Evolutionary conservation across 2,329 filamentous ascomycete genomes (phyloP).

Genomic region (Paraphaeosphaeria minitans): DNA sequence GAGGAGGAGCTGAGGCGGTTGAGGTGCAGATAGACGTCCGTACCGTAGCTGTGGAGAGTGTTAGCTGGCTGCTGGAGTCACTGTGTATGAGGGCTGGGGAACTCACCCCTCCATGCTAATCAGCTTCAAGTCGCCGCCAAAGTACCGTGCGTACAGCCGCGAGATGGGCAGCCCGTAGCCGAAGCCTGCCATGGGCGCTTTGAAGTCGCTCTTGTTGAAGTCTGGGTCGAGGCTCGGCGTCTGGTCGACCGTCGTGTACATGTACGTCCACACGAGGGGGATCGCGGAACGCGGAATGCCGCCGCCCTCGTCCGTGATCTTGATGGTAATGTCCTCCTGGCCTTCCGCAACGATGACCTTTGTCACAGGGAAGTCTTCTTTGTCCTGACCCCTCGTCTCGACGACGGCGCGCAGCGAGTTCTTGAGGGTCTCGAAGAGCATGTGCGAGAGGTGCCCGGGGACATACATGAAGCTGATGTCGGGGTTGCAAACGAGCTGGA

Average conservation of each 20-base stretch:
- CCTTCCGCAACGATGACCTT: slow-evolving; percentile 98
- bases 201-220: slow-evolving; percentile 99
- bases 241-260: slow-evolving; percentile 98
- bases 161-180: slow-evolving; percentile 97
- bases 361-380: slow-evolving; percentile 93
- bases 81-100: neutral
- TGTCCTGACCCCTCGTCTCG: slow-evolving; percentile 91
- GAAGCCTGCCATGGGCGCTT: slow-evolving; percentile 98
- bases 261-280: slow-evolving; percentile 99
- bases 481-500: slow-evolving; percentile 93
- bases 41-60: slow-evolving; percentile 75
- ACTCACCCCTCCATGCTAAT: slow-evolving; percentile 99
- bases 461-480: slow-evolving; percentile 99
- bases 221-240: slow-evolving; percentile 95
- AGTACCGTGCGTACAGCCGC: slow-evolving; percentile 92
- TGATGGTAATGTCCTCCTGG: slow-evolving; percentile 98
- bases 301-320: slow-evolving; percentile 94
- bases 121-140: slow-evolving; percentile 93
- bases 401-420: slow-evolving; percentile 97
- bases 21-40: slow-evolving; percentile 96
- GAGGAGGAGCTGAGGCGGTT: slow-evolving; percentile 95
- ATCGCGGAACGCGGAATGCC: slow-evolving; percentile 93
- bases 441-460: slow-evolving; percentile 96
- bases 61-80: neutral
- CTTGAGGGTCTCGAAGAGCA: slow-evolving; percentile 99